Conservation (phyloP, 805 yeast genomes). For the Teunomyces barrocoloradensis region DNA sequence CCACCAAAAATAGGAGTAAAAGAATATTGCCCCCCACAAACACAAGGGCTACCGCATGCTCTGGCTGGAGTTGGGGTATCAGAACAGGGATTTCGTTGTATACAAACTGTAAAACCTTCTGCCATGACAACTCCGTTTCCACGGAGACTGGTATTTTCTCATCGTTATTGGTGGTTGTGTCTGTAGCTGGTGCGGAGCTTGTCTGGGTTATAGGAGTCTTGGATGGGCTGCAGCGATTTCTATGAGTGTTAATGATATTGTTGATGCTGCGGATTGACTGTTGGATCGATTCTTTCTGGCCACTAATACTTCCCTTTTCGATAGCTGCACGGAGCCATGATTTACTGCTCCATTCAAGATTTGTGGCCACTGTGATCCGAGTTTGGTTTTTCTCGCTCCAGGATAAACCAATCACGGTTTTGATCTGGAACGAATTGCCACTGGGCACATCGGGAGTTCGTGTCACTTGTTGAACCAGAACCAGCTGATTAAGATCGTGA, state of each 20-base stretch:
- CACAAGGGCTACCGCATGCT: not conserved
- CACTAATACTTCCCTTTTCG: constrained; percentile 70
- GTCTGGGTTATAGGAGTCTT: not conserved
- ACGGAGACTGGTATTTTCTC: not conserved
- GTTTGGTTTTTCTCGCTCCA: constrained; percentile 65
- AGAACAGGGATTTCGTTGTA: not conserved
- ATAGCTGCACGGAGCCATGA: constrained; percentile 78
- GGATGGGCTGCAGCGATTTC: not conserved
- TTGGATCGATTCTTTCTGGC: constrained; percentile 64
- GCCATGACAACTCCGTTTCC: not conserved
- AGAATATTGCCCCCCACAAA: not conserved
- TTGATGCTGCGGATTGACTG: constrained; percentile 48
- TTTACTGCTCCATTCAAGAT: constrained; percentile 68
- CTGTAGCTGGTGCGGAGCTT: not conserved
- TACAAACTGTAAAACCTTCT: not conserved
- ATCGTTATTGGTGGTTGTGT: not conserved
- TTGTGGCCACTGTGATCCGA: constrained; percentile 48
- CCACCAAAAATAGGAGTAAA: constrained; percentile 1
- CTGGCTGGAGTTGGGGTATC: not conserved
- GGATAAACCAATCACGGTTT: constrained; percentile 52
- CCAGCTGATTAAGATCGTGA: constrained; percentile 45
- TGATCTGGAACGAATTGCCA: constrained; percentile 63
- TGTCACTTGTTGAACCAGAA: constrained; percentile 55
- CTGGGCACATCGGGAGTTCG: constrained; percentile 81
- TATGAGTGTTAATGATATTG: constrained; percentile 23